Base-by-base conservation (phyloP, 2,329 filamentous ascomycete genomes). In the Sporothrix curviconia region DNA sequence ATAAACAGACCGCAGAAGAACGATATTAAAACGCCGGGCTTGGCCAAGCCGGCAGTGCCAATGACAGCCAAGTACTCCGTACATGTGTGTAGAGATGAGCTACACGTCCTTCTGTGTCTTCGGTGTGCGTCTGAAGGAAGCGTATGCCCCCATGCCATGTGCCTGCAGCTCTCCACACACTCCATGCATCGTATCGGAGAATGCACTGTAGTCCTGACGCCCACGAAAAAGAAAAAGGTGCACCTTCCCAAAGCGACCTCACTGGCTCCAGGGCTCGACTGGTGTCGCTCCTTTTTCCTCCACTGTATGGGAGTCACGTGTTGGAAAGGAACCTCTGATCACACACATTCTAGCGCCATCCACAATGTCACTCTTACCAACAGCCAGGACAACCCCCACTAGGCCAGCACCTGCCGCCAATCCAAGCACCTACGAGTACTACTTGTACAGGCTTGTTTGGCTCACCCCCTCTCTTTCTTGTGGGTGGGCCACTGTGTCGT, bases 291-390 rank as follows among this genome's bases (percentile, higher is more conserved):
- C n/a, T n/a, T n/a, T n/a, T n/a, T n/a, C n/a, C n/a, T n/a, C n/a
- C n/a, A n/a, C 8, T 3, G 11, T 5, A 34, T 28, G 12, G n/a
- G 17, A 39, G 22, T 54, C 51, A 54, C 51, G 51, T 55, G 53
- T 55, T 55, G 30, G 7, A 34, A 11, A 15, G 42, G 34, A 42
- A 55, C 53, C 24, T 47, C 14, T 14, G 9, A 3, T 11, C 5
- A 2, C 30, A 12, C 19, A 11, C 17, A 14, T 55, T 55, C 53
- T 55, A 22, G 30, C 30, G 42, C 42, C 19, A 47, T 55, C 42
- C 22, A 55, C 40, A 47, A 30, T n/a, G 53, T 55, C 53, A 47
- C 53, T 17, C 53, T n/a, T n/a, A 34, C 53, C 43, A 54, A 14
- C 36, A 42, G 9, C 28, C 12, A 15, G 42, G 19, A 3, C 7